Evolutionary conservation across 2,329 filamentous ascomycete genomes (phyloP).

Genomic region (Ophiostoma piceae): DNA sequence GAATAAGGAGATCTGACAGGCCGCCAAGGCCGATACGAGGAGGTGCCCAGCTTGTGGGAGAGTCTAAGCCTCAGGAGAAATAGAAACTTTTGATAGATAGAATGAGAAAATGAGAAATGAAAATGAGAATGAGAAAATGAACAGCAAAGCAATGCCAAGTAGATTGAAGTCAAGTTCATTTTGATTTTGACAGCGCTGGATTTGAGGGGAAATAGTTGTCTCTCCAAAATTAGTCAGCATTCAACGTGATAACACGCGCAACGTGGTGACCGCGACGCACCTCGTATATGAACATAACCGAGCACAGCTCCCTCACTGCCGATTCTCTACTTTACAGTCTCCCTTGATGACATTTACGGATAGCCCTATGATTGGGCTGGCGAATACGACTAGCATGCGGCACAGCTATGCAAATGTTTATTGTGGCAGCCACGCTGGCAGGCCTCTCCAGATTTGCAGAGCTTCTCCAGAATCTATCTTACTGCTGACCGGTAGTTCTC

Average conservation of each 20-base stretch:
- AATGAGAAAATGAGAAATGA: background rate
- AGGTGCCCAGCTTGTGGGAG: slow-evolving; percentile 1
- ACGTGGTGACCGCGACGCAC: background rate
- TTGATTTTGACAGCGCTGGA: too few species aligned
- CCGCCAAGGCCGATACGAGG: slow-evolving; percentile 6
- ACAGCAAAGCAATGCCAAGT: background rate
- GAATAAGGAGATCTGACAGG: background rate
- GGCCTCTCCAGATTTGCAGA: background rate
- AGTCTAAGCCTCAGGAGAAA: slow-evolving; percentile 6
- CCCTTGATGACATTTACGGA: background rate
- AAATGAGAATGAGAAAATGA: background rate
- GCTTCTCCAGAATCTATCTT: background rate
- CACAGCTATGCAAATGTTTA: background rate
- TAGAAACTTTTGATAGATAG: background rate
- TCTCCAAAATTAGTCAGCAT: background rate
- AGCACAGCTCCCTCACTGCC: background rate
- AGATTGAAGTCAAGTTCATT: background rate
- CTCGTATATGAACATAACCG: slow-evolving; percentile 22
- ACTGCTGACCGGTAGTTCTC: background rate
- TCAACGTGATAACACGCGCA: background rate
- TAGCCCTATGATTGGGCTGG: background rate
- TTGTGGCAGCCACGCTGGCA: background rate
- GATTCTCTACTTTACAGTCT: background rate
- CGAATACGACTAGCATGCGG: background rate
- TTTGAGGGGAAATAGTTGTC: background rate